Percentiles rank a stretch among this genome's conserved stretches.
phyloP scores from a whole-genome alignment of 169 alveolate genomes.

The Babesia gibsoni region DNA sequence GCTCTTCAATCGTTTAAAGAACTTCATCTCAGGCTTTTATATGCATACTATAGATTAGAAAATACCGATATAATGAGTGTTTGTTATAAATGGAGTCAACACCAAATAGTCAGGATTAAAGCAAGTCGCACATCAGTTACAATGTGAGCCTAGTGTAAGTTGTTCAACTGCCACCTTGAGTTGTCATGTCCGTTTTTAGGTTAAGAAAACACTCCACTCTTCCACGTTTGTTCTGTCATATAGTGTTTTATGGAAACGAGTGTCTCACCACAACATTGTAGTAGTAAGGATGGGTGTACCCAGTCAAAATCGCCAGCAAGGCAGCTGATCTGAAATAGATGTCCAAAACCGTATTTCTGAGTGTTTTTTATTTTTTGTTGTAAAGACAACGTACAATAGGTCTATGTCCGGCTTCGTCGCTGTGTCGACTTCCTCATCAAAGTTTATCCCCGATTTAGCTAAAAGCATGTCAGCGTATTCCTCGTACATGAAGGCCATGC shows the following conservation, averaged over 20 bases:
- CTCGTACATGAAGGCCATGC: constrained; percentile 82
- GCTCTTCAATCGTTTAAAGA: no score
- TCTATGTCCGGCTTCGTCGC: constrained; percentile 23
- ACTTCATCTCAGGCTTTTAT: no score
- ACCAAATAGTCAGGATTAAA: not conserved
- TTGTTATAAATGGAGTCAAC: no score
- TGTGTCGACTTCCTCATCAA: not conserved
- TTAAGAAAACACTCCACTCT: no score
- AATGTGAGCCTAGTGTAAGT: no score
- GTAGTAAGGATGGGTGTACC: constrained; percentile 52
- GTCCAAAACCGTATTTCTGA: constrained; percentile 37
- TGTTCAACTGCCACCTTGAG: no score
- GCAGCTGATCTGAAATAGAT: constrained; percentile 56
- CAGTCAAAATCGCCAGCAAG: constrained; percentile 44
- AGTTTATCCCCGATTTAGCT: constrained; percentile 50
- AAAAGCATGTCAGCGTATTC: constrained; percentile 77
- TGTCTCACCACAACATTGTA: constrained; percentile 31
- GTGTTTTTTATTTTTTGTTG: not conserved
- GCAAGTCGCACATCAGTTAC: not conserved
- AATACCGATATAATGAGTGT: no score
- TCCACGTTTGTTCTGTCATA: no score
- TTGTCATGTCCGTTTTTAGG: no score
- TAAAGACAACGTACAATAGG: constrained; percentile 24
- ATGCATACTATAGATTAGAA: no score
- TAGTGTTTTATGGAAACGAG: no score